Evolutionary conservation across 1,139 yeast genomes (phyloP), one percentile per base, ranked within the genome.

Genomic region (Hyphopichia pseudoburtonii): DNA sequence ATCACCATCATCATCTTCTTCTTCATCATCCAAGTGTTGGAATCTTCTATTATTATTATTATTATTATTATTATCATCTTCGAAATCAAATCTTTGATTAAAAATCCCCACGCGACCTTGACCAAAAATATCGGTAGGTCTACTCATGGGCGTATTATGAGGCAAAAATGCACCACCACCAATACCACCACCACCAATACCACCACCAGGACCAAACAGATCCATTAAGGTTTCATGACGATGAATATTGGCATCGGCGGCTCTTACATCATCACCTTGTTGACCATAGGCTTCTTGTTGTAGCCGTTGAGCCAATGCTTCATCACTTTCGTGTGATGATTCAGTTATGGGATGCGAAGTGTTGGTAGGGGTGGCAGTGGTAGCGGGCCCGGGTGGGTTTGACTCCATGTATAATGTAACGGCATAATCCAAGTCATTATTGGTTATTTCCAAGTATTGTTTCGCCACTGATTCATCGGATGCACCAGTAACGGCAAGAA

Each of bases 401-500:
- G 50, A 67, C 55, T 94, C 98, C 68, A 86, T 82, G 61, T 67
- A 94, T 34, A 94, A 66, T 9, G 90, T 80, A 6, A 94, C 87
- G 0, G 98, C 98, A 21, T 81, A 77, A 44, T 90, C 96, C 32
- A 92, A 59, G 54, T 88, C 80, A 40, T 82, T 82, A 36, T 82
- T 90, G 8, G 94, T 77, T 63, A 90, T 80, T 22, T 84, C 90
- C 32, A 94, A 63, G 56, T 84, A 94, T 52, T 83, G 89, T 43
- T 72, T 70, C 2, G 98, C 98, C 22, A 78, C 67, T 2, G 73
- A 73, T 2, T 78, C 73, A 54, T 86, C 94, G 3, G 80, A 73
- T 5, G 78, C 78, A 15, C 88, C 88, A 0, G 98, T 89, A 39
- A 94, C 84, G 25, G 94, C 92, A 56, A 90, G 70, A 60, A 92